Percentiles rank a stretch among this genome's conserved stretches.
These are phyloP conservation scores for Penstemon eatonii DNA, from an alignment of 257 asterid species.

Conservation along the genomic window DNA sequence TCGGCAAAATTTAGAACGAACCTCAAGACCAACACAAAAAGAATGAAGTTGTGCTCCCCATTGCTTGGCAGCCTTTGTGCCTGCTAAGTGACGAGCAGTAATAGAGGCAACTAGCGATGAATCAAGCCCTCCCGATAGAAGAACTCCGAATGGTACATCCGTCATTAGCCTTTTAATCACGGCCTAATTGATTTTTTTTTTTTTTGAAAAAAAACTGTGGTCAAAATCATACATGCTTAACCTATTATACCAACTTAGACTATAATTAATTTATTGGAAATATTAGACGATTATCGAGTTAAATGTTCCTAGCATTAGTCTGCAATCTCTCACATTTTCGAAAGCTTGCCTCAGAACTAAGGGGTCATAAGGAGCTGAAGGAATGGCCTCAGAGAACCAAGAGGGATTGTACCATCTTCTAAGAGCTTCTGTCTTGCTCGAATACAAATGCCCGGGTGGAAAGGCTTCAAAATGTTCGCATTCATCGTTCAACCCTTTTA, in stretches of 20 bases:
- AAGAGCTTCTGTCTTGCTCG: slow-evolving; percentile 74
- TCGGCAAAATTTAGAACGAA: slow-evolving; percentile 19
- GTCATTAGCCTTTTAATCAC: slow-evolving; percentile 93
- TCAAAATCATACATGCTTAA: not conserved
- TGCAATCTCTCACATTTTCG: slow-evolving; percentile 59
- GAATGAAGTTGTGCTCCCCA: slow-evolving; percentile 98
- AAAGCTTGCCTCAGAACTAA: slow-evolving; percentile 75
- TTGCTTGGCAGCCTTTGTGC: slow-evolving; percentile 79
- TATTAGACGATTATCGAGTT: not conserved
- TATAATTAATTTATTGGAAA: too few species aligned
- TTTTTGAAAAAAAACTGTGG: not conserved
- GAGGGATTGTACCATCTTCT: slow-evolving; percentile 90
- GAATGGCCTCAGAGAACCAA: slow-evolving; percentile 83
- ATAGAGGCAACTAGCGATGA: slow-evolving; percentile 89
- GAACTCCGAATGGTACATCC: slow-evolving; percentile 96
- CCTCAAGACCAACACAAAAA: slow-evolving; percentile 98
- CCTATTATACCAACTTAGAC: too few species aligned
- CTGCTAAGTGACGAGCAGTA: slow-evolving; percentile 83
- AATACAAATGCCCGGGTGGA: slow-evolving; percentile 91
- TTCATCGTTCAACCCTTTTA: slow-evolving; percentile 80
- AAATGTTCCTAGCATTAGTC: not conserved
- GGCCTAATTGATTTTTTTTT: slow-evolving; percentile 50
- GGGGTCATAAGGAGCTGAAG: slow-evolving; percentile 88
- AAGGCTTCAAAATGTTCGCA: slow-evolving; percentile 92
- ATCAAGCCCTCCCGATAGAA: slow-evolving; percentile 96